phyloP scores from a whole-genome alignment of 768 basidiomycete species.

The Russula compacta region DNA sequence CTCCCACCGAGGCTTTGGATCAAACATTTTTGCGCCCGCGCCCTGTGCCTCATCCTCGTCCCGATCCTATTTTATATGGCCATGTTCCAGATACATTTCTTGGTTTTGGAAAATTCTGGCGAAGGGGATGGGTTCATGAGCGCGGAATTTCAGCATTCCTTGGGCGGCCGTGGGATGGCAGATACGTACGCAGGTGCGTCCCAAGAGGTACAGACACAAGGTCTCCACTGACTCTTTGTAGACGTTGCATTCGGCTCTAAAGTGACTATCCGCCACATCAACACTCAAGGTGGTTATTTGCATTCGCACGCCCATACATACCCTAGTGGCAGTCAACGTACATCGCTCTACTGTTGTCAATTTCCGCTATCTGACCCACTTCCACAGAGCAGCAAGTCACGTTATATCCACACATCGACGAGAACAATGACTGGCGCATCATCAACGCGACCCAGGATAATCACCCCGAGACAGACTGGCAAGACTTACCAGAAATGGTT shows the following conservation, averaged over 20 bases:
- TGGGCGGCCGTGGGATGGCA: slow-evolving; percentile 80
- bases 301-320: slow-evolving; percentile 92
- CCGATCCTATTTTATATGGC: slow-evolving; percentile 88
- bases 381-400: slow-evolving; percentile 91
- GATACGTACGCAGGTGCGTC: slow-evolving; percentile 82
- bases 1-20: slow-evolving; percentile 68
- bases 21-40: slow-evolving; percentile 81
- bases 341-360: slow-evolving; percentile 23
- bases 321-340: slow-evolving; percentile 86
- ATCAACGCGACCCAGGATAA: slow-evolving; percentile 57
- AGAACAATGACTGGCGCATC: slow-evolving; percentile 91
- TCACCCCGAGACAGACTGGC: slow-evolving; percentile 39
- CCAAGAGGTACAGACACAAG: background rate
- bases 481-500: slow-evolving; percentile 39
- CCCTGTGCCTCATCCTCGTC: slow-evolving; percentile 79
- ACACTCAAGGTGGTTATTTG: slow-evolving; percentile 98
- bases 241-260: slow-evolving; percentile 83
- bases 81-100: slow-evolving; percentile 95
- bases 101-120: slow-evolving; percentile 79
- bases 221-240: slow-evolving; percentile 21
- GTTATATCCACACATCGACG: slow-evolving; percentile 96
- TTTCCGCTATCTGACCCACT: background rate
- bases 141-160: slow-evolving; percentile 95
- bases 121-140: slow-evolving; percentile 99
- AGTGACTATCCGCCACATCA: slow-evolving; percentile 79